phyloP scores from a whole-genome alignment of 2,329 filamentous ascomycete genomes.

The Neobulgaria alba region DNA sequence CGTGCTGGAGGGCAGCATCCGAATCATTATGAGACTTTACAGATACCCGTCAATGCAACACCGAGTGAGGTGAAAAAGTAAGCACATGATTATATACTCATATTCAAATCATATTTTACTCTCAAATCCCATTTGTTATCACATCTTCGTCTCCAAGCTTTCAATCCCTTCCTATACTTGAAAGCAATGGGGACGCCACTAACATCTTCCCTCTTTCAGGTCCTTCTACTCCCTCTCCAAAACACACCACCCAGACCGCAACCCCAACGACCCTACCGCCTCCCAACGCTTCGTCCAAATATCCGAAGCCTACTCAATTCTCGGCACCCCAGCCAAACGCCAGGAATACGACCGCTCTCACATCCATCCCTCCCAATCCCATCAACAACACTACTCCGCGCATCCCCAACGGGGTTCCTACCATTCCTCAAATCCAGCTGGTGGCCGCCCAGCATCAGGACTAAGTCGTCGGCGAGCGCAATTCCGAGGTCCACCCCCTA shows the following conservation, averaged over 20 bases:
- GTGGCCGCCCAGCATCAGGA: constrained; percentile 71
- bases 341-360: constrained; percentile 71
- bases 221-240: constrained; percentile 90
- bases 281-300: constrained; percentile 72
- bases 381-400: constrained; percentile 17
- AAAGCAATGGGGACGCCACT: too few species aligned
- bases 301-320: constrained; percentile 72
- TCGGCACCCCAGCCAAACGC: constrained; percentile 66
- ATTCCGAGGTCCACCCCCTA: constrained; percentile 81
- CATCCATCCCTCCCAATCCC: constrained; percentile 28
- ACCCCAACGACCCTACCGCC: constrained; percentile 66
- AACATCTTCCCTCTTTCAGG: constrained; percentile 30
- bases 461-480: constrained; percentile 66
- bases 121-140: neutral
- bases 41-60: constrained; percentile 61
- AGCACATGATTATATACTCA: neutral
- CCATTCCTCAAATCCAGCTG: constrained; percentile 53
- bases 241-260: constrained; percentile 84
- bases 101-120: too few species aligned
- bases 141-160: neutral
- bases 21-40: constrained; percentile 78
- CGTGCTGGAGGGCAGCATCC: constrained; percentile 29
- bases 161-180: too few species aligned
- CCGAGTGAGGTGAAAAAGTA: constrained; percentile 78
- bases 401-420: constrained; percentile 38